Conservation (phyloP, 2,329 filamentous ascomycete genomes). For the Cladosporium sp. region DNA sequence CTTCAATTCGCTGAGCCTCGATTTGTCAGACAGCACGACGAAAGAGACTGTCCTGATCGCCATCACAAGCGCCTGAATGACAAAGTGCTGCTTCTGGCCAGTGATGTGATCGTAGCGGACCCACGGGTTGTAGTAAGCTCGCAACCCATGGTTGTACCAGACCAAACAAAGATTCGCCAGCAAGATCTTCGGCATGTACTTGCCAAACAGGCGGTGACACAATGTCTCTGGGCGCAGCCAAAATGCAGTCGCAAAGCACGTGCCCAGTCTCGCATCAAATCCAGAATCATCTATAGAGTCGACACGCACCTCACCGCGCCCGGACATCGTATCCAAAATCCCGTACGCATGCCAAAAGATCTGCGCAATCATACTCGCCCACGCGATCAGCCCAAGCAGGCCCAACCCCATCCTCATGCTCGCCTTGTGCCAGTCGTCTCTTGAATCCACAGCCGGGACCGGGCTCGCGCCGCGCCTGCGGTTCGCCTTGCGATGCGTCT, state of each 20-base stretch:
- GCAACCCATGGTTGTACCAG: conserved; percentile 38
- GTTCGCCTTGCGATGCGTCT: conserved; percentile 53
- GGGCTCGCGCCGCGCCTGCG: conserved; percentile 7
- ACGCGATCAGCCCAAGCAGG: conserved; percentile 25
- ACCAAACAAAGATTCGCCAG: conserved; percentile 27
- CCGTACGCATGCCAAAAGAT: conserved; percentile 32
- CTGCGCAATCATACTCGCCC: conserved; percentile 29
- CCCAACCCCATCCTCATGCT: conserved; percentile 31
- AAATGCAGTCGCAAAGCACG: conserved; percentile 18
- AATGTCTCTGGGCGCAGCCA: conserved; percentile 23
- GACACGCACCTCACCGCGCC: neutral
- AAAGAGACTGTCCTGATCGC: conserved; percentile 52
- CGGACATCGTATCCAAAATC: neutral
- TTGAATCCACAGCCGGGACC: conserved; percentile 30
- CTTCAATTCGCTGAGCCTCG: conserved; percentile 9
- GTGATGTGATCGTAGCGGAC: conserved; percentile 19
- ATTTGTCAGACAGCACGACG: conserved; percentile 2
- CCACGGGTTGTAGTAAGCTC: conserved; percentile 30
- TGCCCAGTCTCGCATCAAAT: neutral
- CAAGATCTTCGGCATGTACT: conserved; percentile 29
- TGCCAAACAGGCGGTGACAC: conserved; percentile 29
- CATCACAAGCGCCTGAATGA: conserved; percentile 50
- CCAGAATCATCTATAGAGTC: neutral
- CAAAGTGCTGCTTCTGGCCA: conserved; percentile 16
- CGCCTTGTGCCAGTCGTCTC: conserved; percentile 43